phyloP scores from a whole-genome alignment of 192 early-diverging fungal genomes.

The Coemansia interrupta region DNA sequence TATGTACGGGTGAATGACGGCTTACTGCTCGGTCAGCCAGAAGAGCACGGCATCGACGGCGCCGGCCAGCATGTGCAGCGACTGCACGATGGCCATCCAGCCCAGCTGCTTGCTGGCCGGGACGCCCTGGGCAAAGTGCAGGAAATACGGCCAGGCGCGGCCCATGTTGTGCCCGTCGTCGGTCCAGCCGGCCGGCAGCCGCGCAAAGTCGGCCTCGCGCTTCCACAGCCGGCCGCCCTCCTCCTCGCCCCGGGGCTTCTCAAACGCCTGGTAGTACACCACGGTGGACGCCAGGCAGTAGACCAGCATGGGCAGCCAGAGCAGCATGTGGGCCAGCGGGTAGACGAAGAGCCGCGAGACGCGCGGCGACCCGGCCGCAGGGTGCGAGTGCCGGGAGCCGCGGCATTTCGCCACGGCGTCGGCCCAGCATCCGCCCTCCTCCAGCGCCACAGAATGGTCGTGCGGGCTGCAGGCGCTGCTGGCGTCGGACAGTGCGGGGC shows the following conservation, averaged over 20 bases:
- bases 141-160: constrained; percentile 37
- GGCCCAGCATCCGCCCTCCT: constrained; percentile 25
- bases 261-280: constrained; percentile 31
- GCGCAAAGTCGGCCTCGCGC: constrained; percentile 12
- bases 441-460: constrained; percentile 5
- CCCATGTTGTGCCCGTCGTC: constrained; percentile 20
- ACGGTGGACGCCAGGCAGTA: constrained; percentile 34
- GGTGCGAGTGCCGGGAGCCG: constrained; percentile 3
- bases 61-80: constrained; percentile 37
- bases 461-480: neutral
- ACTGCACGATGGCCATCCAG: constrained; percentile 39
- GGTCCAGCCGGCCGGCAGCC: constrained; percentile 38
- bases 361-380: neutral
- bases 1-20: neutral
- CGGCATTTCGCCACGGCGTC: constrained; percentile 18
- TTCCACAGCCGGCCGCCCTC: neutral
- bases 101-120: constrained; percentile 17
- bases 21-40: constrained; percentile 30
- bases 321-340: constrained; percentile 31
- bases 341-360: constrained; percentile 46
- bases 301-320: constrained; percentile 32
- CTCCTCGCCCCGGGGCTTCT: neutral
- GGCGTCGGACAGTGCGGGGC: neutral
- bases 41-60: constrained; percentile 34
- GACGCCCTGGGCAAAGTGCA: constrained; percentile 1